Conservation (phyloP, 148 eudicot species). For the Linanthus parryae region DNA sequence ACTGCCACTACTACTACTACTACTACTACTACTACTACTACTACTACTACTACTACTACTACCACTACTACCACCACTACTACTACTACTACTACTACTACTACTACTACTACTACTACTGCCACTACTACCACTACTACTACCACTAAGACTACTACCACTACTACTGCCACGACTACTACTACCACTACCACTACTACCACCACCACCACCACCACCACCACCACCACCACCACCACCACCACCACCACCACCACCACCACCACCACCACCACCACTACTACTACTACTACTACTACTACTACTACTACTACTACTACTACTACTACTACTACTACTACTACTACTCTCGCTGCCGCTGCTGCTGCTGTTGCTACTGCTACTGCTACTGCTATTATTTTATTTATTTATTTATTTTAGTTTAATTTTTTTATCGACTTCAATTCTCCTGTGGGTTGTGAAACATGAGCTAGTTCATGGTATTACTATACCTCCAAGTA, state of each 20-base stretch:
- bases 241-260: not conserved
- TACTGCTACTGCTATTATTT: slow-evolving; percentile 2
- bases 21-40: too few relatives aligned
- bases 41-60: too few relatives aligned
- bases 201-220: not conserved
- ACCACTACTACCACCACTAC: too few relatives aligned
- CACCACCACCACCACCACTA: not conserved
- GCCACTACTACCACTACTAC: not conserved
- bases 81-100: not conserved
- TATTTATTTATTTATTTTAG: too few relatives aligned
- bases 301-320: slow-evolving; percentile 3
- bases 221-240: not conserved
- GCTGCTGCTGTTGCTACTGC: not conserved
- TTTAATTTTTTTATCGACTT: too few relatives aligned
- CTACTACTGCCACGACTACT: not conserved
- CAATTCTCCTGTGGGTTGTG: too few relatives aligned
- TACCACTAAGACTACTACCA: not conserved
- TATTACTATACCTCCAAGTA: too few relatives aligned
- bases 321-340: slow-evolving; percentile 6
- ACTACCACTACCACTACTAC: not conserved
- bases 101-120: not conserved
- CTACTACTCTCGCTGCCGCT: slow-evolving; percentile 2
- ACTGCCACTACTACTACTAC: too few relatives aligned
- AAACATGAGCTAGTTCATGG: too few relatives aligned
- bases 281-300: slow-evolving; percentile 1